phyloP scores from a whole-genome alignment of 192 early-diverging fungal species.

The Backusella parvicylindrica region DNA sequence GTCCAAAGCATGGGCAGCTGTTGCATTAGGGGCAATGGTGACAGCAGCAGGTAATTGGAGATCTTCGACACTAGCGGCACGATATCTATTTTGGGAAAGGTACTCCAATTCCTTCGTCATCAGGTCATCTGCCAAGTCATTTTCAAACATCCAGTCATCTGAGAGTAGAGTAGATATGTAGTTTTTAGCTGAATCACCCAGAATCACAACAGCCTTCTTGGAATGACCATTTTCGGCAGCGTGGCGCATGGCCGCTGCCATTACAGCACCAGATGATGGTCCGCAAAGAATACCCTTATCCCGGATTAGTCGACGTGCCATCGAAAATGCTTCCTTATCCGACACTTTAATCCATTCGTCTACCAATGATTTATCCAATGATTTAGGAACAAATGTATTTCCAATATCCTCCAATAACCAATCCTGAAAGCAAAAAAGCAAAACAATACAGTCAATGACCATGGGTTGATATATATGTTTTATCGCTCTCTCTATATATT shows the following conservation, averaged over 20 bases:
- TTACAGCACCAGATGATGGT: conserved; percentile 63
- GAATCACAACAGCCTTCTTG: conserved; percentile 47
- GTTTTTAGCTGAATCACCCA: conserved; percentile 70
- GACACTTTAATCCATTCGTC: conserved; percentile 68
- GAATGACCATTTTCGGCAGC: conserved; percentile 22
- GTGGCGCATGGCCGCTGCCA: conserved; percentile 56
- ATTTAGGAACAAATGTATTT: conserved; percentile 54
- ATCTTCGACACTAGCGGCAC: conserved; percentile 81
- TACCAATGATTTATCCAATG: conserved; percentile 46
- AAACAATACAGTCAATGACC: not conserved
- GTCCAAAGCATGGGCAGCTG: conserved; percentile 61
- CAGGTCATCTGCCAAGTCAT: conserved; percentile 65
- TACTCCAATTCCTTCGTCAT: conserved; percentile 56
- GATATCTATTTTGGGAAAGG: conserved; percentile 61
- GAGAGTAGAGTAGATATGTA: conserved; percentile 66
- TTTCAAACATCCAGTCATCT: conserved; percentile 77
- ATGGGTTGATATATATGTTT: no score
- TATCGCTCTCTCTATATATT: not conserved
- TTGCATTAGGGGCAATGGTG: conserved; percentile 54
- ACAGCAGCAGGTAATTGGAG: conserved; percentile 80
- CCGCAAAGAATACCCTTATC: conserved; percentile 59
- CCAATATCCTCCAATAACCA: conserved; percentile 76
- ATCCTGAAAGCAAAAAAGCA: conserved; percentile 31
- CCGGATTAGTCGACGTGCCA: conserved; percentile 59
- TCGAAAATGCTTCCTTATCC: conserved; percentile 68